Percentiles rank a stretch among this genome's conserved stretches.
phyloP scores from a whole-genome alignment of 2,329 filamentous ascomycete genomes.

The Plectosphaerella plurivora region DNA sequence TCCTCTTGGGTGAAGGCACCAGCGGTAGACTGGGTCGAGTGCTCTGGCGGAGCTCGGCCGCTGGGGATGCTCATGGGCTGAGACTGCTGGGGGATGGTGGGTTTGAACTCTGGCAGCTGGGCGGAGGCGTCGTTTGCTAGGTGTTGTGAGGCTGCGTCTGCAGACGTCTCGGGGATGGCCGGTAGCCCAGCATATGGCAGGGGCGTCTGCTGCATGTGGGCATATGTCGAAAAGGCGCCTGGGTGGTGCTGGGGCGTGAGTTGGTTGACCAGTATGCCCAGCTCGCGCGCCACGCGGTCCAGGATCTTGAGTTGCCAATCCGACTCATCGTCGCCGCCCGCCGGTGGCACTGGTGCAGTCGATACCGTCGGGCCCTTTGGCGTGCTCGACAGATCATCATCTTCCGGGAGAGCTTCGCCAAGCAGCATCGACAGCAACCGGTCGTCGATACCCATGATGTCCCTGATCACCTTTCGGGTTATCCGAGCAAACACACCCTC shows the following conservation, averaged over 20 bases:
- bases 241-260: constrained; percentile 70
- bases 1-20: constrained; percentile 64
- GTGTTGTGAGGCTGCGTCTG: constrained; percentile 16
- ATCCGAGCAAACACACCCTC: constrained; percentile 77
- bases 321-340: constrained; percentile 31
- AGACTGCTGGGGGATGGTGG: constrained; percentile 35
- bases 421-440: constrained; percentile 79
- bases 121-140: constrained; percentile 46
- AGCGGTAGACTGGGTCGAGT: constrained; percentile 2
- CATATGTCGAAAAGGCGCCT: constrained; percentile 82
- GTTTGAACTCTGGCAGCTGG: constrained; percentile 40
- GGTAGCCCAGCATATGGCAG: constrained; percentile 77
- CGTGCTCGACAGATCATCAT: constrained; percentile 39
- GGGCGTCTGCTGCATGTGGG: constrained; percentile 56
- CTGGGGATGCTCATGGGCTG: constrained; percentile 30
- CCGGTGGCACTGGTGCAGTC: constrained; percentile 17
- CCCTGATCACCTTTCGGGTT: constrained; percentile 79
- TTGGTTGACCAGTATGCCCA: constrained; percentile 78
- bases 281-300: constrained; percentile 79
- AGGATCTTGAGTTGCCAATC: constrained; percentile 75
- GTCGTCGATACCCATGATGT: constrained; percentile 89
- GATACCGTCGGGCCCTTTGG: constrained; percentile 29
- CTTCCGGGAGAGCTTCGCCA: constrained; percentile 67
- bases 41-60: constrained; percentile 1
- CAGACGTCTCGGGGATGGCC: constrained; percentile 50